Evolutionary conservation across 192 early-diverging fungal species (phyloP).

Genomic region (Backusella circina): DNA sequence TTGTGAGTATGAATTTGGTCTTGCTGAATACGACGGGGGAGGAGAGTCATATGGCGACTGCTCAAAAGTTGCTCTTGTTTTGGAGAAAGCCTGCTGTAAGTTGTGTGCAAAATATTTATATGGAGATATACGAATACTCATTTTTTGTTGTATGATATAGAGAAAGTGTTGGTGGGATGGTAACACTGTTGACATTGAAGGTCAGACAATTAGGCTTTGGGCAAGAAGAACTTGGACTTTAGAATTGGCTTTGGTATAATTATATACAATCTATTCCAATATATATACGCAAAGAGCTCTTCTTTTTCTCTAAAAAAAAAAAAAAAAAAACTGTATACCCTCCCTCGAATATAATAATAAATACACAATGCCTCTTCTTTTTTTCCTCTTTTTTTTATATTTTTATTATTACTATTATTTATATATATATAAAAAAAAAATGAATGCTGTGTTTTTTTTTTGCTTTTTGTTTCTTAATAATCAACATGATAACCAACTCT

Average conservation of each 20-base stretch:
- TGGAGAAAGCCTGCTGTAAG: conserved; percentile 80
- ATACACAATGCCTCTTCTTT: background rate
- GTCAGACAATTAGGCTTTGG: conserved; percentile 62
- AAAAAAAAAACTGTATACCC: background rate
- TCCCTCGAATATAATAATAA: background rate
- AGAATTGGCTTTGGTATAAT: conserved; percentile 60
- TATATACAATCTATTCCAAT: conserved; percentile 26
- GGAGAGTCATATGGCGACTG: conserved; percentile 65
- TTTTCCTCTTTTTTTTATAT: background rate
- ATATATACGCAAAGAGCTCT: background rate
- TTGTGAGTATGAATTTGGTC: conserved; percentile 66
- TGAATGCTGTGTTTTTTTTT: background rate
- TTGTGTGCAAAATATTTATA: background rate
- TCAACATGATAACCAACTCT: conserved; percentile 33
- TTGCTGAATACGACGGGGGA: conserved; percentile 66
- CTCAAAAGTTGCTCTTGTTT: conserved; percentile 72
- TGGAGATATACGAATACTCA: background rate
- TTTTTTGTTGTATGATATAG: conserved; percentile 18
- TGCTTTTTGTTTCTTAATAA: conserved; percentile 9
- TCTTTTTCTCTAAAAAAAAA: no score
- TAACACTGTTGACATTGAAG: conserved; percentile 55
- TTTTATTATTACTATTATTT: background rate
- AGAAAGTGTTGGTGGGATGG: conserved; percentile 88
- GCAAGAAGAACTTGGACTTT: conserved; percentile 77
- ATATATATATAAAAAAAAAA: background rate